Percentiles rank a stretch among this genome's conserved stretches.
Conservation (phyloP, 306 rosid genomes). For the Dryas octopetala region DNA sequence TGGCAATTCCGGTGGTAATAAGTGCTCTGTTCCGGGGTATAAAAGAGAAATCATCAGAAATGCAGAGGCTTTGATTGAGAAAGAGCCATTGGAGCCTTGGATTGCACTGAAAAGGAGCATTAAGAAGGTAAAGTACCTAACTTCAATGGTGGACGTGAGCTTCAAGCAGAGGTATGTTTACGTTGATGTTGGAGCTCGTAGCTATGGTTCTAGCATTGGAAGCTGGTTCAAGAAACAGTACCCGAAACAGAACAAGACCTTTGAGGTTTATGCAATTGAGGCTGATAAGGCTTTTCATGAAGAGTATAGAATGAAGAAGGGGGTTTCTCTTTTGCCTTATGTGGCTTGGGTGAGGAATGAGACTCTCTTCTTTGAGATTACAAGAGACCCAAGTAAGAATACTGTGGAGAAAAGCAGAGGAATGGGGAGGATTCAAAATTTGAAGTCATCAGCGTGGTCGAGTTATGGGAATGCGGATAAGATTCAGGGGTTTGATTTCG, state of each 20-base stretch:
- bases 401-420: slow-evolving; percentile 33
- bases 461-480: slow-evolving; percentile 49
- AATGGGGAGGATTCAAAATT: slow-evolving; percentile 54
- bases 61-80: slow-evolving; percentile 39
- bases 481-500: slow-evolving; percentile 59
- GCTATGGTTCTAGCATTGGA: slow-evolving; percentile 51
- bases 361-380: slow-evolving; percentile 64
- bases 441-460: slow-evolving; percentile 31
- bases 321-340: slow-evolving; percentile 46
- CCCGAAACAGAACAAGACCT: slow-evolving; percentile 52
- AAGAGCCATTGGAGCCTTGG: slow-evolving; percentile 58
- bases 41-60: slow-evolving; percentile 40
- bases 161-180: slow-evolving; percentile 53
- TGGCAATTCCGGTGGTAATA: slow-evolving; percentile 14
- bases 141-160: slow-evolving; percentile 56
- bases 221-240: slow-evolving; percentile 62
- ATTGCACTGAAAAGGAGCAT: slow-evolving; percentile 37
- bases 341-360: slow-evolving; percentile 73
- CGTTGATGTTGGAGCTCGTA: slow-evolving; percentile 58
- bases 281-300: slow-evolving; percentile 52
- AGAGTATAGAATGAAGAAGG: slow-evolving; percentile 40
- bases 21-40: slow-evolving; percentile 34
- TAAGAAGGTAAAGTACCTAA: slow-evolving; percentile 47
- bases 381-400: slow-evolving; percentile 42
- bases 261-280: slow-evolving; percentile 58